Evolutionary conservation across 1,284 basidiomycete genomes (phyloP).

Genomic region (Microbotryum scabiosae): DNA sequence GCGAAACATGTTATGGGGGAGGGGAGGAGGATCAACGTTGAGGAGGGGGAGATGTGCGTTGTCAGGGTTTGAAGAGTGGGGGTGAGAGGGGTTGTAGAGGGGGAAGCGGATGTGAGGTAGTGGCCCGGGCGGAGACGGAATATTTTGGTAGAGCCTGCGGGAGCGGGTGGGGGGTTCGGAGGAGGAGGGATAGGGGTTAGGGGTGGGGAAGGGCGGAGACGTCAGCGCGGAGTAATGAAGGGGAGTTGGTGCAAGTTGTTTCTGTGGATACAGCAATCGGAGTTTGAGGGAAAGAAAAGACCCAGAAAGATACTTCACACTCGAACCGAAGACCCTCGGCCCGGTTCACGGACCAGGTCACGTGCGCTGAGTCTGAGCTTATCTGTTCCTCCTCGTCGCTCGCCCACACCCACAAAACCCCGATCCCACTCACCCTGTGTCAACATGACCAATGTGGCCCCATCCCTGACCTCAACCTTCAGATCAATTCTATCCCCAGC

Average conservation of each 20-base stretch:
- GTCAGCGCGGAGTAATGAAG: background rate
- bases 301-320: background rate
- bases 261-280: too few species aligned
- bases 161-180: too few species aligned
- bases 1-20: constrained; percentile 87
- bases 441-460: constrained; percentile 56
- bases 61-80: constrained; percentile 51
- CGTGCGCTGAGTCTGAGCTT: too few species aligned
- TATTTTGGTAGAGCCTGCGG: constrained; percentile 74
- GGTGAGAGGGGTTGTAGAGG: constrained; percentile 34
- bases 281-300: too few species aligned
- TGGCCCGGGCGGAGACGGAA: constrained; percentile 61
- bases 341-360: background rate
- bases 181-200: too few species aligned
- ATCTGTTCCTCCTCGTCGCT: background rate
- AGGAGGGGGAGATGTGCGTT: constrained; percentile 48
- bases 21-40: constrained; percentile 70
- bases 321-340: background rate
- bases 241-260: too few species aligned
- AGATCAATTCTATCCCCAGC: constrained; percentile 71
- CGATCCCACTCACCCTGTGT: constrained; percentile 58
- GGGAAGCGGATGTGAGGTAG: constrained; percentile 35
- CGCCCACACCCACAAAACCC: background rate
- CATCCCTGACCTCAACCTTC: constrained; percentile 52
- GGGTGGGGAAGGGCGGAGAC: too few species aligned